Percentiles rank a stretch among this genome's conserved stretches.
Evolutionary conservation across 1,139 yeast species (phyloP).

Genomic region (Blastobotrys proliferans): DNA sequence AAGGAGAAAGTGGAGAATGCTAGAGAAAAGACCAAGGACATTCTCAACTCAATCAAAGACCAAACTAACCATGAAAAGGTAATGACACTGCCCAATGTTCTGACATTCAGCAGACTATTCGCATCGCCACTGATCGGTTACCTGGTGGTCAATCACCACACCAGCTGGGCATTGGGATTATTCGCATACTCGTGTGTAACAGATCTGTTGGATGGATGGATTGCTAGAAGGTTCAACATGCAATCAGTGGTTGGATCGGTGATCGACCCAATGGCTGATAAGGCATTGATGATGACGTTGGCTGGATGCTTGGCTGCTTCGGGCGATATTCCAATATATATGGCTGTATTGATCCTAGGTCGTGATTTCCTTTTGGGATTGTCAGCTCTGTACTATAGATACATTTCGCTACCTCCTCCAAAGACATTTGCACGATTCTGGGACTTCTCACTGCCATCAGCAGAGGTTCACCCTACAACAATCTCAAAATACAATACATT

Average conservation of each 20-base stretch:
- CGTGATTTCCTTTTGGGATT: constrained; percentile 74
- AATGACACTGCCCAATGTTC: constrained; percentile 77
- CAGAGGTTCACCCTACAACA: constrained; percentile 83
- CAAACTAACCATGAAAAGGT: constrained; percentile 45
- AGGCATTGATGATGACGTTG: constrained; percentile 79
- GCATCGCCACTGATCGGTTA: constrained; percentile 85
- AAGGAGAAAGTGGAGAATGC: constrained; percentile 1
- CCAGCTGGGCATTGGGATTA: constrained; percentile 60
- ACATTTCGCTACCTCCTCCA: constrained; percentile 69
- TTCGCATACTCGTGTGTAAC: constrained; percentile 86
- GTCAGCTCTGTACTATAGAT: constrained; percentile 74
- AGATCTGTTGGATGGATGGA: constrained; percentile 85
- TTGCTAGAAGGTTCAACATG: constrained; percentile 77
- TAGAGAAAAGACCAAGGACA: constrained; percentile 7
- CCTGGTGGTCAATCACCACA: constrained; percentile 58
- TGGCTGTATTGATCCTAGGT: constrained; percentile 77
- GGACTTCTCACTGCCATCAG: constrained; percentile 78
- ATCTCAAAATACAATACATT: constrained; percentile 87
- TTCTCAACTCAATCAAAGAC: constrained; percentile 12
- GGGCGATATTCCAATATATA: constrained; percentile 52
- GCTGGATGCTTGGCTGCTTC: constrained; percentile 71
- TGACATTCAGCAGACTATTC: constrained; percentile 73
- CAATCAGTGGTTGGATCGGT: constrained; percentile 84
- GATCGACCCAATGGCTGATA: constrained; percentile 94
- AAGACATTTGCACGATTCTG: constrained; percentile 67